Conservation (phyloP, 768 basidiomycete species). For the Amanita polypyramis region DNA sequence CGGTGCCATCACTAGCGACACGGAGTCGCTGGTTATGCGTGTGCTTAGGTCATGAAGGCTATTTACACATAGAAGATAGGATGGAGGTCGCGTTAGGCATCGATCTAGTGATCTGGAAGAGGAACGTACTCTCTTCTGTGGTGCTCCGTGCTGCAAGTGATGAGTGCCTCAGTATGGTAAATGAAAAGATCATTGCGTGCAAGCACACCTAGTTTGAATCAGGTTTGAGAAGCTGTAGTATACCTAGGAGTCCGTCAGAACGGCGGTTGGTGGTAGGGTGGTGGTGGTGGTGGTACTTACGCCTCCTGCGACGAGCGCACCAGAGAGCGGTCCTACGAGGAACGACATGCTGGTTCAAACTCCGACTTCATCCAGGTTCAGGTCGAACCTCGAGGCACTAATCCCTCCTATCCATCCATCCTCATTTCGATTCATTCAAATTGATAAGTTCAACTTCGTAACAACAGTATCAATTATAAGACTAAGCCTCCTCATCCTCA, state of each 20-base stretch:
- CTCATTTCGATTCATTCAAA: too few relatives aligned
- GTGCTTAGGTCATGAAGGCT: slow-evolving; percentile 41
- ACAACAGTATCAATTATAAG: too few relatives aligned
- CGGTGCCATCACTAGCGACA: slow-evolving; percentile 36
- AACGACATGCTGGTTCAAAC: slow-evolving; percentile 35
- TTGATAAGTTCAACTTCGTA: too few relatives aligned
- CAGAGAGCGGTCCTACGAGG: slow-evolving; percentile 57
- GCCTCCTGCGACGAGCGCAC: slow-evolving; percentile 58
- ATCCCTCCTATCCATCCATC: too few relatives aligned
- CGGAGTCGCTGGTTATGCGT: slow-evolving; percentile 41
- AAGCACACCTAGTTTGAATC: slow-evolving; percentile 43
- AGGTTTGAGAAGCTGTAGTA: slow-evolving; percentile 66
- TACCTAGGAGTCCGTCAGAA: slow-evolving; percentile 25
- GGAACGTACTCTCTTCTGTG: slow-evolving; percentile 45
- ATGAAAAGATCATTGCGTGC: neutral
- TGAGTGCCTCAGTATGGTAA: slow-evolving; percentile 1
- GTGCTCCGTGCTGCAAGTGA: slow-evolving; percentile 37
- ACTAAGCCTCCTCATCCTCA: too few relatives aligned
- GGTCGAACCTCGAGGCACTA: too few relatives aligned
- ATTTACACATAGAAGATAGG: too few relatives aligned
- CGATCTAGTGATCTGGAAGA: neutral
- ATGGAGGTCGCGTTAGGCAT: neutral
- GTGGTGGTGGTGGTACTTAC: slow-evolving; percentile 24
- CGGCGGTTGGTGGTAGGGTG: neutral
- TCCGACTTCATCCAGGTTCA: too few relatives aligned